These are phyloP conservation scores for Solanum ossicruentum DNA, from an alignment of 257 asterid genomes.

Conservation along the genomic window DNA sequence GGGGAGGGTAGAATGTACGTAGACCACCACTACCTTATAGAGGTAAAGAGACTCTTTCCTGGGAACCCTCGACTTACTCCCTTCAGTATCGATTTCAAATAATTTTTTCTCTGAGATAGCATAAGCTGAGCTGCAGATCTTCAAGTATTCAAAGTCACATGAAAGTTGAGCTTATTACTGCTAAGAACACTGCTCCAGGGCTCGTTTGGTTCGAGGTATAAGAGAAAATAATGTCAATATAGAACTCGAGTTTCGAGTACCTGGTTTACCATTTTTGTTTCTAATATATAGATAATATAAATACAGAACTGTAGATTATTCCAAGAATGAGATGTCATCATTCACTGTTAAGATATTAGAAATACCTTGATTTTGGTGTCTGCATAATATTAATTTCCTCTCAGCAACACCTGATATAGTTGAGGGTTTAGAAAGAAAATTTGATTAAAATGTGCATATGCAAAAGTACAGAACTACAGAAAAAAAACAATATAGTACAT, in stretches of 20 bases:
- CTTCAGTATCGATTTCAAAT: background rate
- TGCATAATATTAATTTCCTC: conserved; percentile 39
- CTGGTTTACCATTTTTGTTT: background rate
- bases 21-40: too few species aligned
- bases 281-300: background rate
- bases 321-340: background rate
- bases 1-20: too few species aligned
- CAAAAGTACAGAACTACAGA: conserved; percentile 11
- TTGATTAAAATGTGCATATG: background rate
- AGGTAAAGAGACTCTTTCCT: too few species aligned
- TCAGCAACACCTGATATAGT: conserved; percentile 31
- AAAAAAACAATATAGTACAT: conserved; percentile 3
- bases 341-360: background rate
- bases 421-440: conserved; percentile 12
- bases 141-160: background rate
- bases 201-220: background rate
- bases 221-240: background rate
- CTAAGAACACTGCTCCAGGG: background rate
- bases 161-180: background rate
- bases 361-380: conserved; percentile 74
- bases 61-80: background rate
- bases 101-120: background rate
- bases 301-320: background rate
- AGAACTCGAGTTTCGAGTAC: background rate
- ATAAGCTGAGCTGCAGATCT: background rate